Percentiles rank a stretch among this genome's conserved stretches.
phyloP scores from a whole-genome alignment of 140 eudicot genomes.

The Erigeron philadelphicus region DNA sequence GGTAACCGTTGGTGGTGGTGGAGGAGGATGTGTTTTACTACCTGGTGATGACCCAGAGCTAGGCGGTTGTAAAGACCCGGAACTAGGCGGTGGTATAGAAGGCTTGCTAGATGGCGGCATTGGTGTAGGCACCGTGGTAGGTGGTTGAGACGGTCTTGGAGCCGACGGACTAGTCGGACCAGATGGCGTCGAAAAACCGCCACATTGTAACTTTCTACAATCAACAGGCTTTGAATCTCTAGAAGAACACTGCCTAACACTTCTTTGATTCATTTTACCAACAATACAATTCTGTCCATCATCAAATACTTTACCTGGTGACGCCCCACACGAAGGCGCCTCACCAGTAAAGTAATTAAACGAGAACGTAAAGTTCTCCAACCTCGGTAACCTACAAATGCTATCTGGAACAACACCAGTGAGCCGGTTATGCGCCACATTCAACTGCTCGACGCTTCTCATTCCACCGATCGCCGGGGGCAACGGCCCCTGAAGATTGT shows the following conservation, averaged over 20 bases:
- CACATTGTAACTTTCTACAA: slow-evolving; percentile 53
- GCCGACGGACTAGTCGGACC: not conserved
- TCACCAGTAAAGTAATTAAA: slow-evolving; percentile 67
- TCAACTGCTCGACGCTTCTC: slow-evolving; percentile 62
- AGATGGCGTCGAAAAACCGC: slow-evolving; percentile 3
- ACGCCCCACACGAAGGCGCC: slow-evolving; percentile 49
- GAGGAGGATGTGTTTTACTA: slow-evolving; percentile 39
- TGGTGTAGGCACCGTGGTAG: slow-evolving; percentile 17
- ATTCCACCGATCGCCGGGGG: slow-evolving; percentile 45
- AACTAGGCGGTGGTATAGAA: slow-evolving; percentile 34
- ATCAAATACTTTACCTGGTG: slow-evolving; percentile 35
- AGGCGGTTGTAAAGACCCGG: slow-evolving; percentile 40
- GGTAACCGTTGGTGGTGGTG: slow-evolving; percentile 29
- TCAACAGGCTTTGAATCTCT: slow-evolving; percentile 52
- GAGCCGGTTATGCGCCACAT: slow-evolving; percentile 66
- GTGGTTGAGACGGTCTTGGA: slow-evolving; percentile 26
- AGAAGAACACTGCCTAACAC: slow-evolving; percentile 46
- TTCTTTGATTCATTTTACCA: slow-evolving; percentile 50
- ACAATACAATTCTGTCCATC: slow-evolving; percentile 54
- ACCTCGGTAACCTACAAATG: slow-evolving; percentile 53
- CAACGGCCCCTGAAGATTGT: slow-evolving; percentile 51
- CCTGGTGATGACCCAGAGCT: slow-evolving; percentile 36
- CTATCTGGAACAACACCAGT: slow-evolving; percentile 58
- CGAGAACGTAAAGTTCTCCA: slow-evolving; percentile 65
- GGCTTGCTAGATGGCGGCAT: slow-evolving; percentile 13